Conservation (phyloP, 1,284 basidiomycete species). For the Puccinia triticina region DNA sequence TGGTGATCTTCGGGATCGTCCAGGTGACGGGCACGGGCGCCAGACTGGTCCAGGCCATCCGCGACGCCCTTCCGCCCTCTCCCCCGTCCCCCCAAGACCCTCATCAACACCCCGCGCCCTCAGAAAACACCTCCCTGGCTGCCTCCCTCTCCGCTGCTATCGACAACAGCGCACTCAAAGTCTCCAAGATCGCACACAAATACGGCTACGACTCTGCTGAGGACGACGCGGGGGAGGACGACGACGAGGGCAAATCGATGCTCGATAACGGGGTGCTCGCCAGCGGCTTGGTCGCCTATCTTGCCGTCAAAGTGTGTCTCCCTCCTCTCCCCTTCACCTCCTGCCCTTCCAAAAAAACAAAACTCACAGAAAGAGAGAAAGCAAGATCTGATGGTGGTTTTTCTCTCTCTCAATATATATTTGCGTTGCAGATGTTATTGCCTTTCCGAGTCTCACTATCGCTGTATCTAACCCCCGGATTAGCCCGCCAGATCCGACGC, state of each 20-base stretch:
- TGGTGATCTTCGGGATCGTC: slow-evolving; percentile 74
- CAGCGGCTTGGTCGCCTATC: slow-evolving; percentile 28
- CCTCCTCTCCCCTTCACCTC: neutral
- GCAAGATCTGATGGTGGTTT: neutral
- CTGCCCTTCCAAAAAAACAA: neutral
- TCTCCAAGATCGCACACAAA: neutral
- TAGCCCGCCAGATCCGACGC: neutral
- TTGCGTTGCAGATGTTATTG: neutral
- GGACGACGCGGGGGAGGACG: neutral
- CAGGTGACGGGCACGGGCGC: slow-evolving; percentile 74
- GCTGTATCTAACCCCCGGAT: slow-evolving; percentile 6
- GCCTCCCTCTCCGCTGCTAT: neutral
- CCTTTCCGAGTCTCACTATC: slow-evolving; percentile 6
- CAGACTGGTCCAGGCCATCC: slow-evolving; percentile 64
- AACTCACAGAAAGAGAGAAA: neutral
- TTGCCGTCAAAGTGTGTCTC: slow-evolving; percentile 5
- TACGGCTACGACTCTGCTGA: neutral
- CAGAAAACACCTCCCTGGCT: no score
- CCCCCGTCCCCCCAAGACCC: neutral
- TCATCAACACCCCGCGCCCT: neutral
- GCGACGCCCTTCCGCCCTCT: neutral
- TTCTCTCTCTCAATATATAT: neutral
- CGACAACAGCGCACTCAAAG: slow-evolving; percentile 9
- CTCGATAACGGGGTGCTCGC: neutral
- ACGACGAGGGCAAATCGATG: neutral